Conservation (phyloP, 1,284 basidiomycete genomes). For the Naganishia sp. region DNA sequence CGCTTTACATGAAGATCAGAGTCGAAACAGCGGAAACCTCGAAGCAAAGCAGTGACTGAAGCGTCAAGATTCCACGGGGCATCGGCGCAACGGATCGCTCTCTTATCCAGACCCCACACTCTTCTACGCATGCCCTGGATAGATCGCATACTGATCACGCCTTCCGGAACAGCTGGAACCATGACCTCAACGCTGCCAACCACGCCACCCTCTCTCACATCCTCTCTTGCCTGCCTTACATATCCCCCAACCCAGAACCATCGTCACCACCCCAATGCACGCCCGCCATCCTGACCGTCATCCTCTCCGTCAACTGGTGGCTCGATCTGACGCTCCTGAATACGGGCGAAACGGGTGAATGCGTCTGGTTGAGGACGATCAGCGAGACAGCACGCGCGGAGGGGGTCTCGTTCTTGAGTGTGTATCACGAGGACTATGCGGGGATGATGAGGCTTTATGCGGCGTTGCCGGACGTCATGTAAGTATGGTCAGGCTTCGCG, state of each 20-base stretch:
- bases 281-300: slow-evolving; percentile 3
- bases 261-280: background rate
- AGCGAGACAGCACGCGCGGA: background rate
- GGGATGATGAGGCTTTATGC: slow-evolving; percentile 16
- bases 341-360: slow-evolving; percentile 14
- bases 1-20: too few species aligned
- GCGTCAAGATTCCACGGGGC: too few species aligned
- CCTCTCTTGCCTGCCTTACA: slow-evolving; percentile 12
- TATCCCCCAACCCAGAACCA: background rate
- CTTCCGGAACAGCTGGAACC: slow-evolving; percentile 1
- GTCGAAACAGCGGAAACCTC: too few species aligned
- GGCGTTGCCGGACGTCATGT: slow-evolving; percentile 25
- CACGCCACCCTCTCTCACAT: slow-evolving; percentile 2
- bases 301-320: slow-evolving; percentile 22
- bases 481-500: background rate
- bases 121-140: too few species aligned
- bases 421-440: slow-evolving; percentile 11
- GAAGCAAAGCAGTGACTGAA: too few species aligned
- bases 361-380: slow-evolving; percentile 23
- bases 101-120: too few species aligned
- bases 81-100: too few species aligned
- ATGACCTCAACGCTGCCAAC: slow-evolving; percentile 5
- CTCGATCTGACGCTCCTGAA: background rate
- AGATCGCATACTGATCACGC: background rate
- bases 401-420: slow-evolving; percentile 11